Evolutionary conservation across 371 early-diverging fungal genomes (phyloP).

Genomic region (Coemansia sp.): DNA sequence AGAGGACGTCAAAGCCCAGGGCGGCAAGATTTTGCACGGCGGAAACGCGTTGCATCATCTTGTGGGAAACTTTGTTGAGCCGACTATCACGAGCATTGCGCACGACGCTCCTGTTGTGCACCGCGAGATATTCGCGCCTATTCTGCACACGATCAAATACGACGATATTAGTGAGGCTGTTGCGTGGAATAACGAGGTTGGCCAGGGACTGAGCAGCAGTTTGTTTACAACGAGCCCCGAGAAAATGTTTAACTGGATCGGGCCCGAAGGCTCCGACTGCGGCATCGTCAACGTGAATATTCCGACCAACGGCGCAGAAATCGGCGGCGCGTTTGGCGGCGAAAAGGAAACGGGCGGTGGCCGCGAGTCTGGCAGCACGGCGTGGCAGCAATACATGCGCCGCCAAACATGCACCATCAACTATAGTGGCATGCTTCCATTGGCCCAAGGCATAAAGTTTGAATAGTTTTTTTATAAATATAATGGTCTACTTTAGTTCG

Average conservation of each 20-base stretch:
- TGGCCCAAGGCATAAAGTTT: conserved; percentile 98
- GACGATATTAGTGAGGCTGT: conserved; percentile 86
- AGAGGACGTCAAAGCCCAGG: conserved; percentile 74
- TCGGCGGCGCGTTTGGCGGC: conserved; percentile 97
- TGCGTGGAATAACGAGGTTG: conserved; percentile 83
- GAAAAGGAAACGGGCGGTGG: conserved; percentile 98
- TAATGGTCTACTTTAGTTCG: conserved; percentile 15
- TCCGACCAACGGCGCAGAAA: conserved; percentile 97
- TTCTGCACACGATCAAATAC: conserved; percentile 84
- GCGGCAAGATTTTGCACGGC: conserved; percentile 86
- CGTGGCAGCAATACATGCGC: conserved; percentile 93
- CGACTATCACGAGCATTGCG: conserved; percentile 84
- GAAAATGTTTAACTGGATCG: conserved; percentile 93
- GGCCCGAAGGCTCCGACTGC: conserved; percentile 91
- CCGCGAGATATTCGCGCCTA: conserved; percentile 95
- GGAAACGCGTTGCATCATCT: conserved; percentile 68
- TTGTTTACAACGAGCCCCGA: conserved; percentile 82
- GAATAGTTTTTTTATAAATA: conserved; percentile 56
- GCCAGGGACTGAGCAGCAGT: conserved; percentile 87
- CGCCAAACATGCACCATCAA: conserved; percentile 79
- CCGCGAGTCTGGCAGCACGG: conserved; percentile 89
- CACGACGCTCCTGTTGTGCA: conserved; percentile 81
- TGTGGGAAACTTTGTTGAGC: conserved; percentile 91
- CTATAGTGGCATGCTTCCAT: conserved; percentile 85
- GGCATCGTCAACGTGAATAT: conserved; percentile 98